Conservation (phyloP, 345 rosid genomes). For the thale cress (Arabidopsis thaliana) region DNA sequence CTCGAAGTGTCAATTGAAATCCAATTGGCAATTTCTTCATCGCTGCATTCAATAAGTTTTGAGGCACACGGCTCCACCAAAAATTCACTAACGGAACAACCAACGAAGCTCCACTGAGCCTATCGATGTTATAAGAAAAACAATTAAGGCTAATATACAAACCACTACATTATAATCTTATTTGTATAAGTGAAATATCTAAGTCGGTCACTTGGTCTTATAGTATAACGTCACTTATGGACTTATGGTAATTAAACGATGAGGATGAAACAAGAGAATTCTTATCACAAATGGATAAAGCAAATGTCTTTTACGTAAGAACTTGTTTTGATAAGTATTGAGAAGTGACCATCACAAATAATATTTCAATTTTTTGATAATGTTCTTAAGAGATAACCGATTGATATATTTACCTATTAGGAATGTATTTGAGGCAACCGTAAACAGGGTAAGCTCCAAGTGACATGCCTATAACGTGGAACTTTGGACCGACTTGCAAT, state of each 20-base stretch:
- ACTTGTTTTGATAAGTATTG: neutral
- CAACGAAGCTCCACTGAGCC: conserved; percentile 68
- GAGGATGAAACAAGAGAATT: neutral
- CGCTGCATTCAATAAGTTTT: conserved; percentile 45
- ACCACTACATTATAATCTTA: neutral
- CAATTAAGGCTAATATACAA: neutral
- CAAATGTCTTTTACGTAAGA: neutral
- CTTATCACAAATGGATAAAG: neutral
- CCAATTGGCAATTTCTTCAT: conserved; percentile 46
- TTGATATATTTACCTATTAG: conserved; percentile 55
- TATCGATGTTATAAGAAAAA: conserved; percentile 19
- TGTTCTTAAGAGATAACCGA: neutral
- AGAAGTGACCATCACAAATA: neutral
- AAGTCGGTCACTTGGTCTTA: no score
- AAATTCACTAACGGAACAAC: conserved; percentile 74
- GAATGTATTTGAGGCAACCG: conserved; percentile 77
- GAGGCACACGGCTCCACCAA: conserved; percentile 84
- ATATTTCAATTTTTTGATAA: neutral
- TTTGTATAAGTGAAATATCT: no score
- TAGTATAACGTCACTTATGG: neutral
- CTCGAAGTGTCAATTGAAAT: conserved; percentile 55
- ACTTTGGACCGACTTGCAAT: conserved; percentile 72
- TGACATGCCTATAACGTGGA: conserved; percentile 76
- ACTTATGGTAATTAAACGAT: neutral
- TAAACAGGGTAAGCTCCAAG: conserved; percentile 77